Evolutionary conservation across 108 stramenopile species (phyloP), one percentile per base, ranked within the genome.

Genomic region (Pseudonitzschia multiseries): DNA sequence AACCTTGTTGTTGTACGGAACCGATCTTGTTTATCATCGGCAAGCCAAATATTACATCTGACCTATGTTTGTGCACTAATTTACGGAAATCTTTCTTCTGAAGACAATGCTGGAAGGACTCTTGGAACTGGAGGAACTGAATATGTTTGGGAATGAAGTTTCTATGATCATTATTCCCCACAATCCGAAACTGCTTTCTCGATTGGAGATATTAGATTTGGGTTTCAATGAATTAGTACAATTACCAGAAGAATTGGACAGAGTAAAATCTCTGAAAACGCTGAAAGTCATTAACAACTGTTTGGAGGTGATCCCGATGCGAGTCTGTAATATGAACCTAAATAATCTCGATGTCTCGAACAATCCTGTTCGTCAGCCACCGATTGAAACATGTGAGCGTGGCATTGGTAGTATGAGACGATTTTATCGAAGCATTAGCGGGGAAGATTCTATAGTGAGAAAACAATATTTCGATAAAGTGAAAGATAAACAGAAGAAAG

Each of bases 291-390:
- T 82, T 78, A 90, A 88, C 79, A 93, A 93, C 50, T 72, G 82
- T 48, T 61, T 93, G 12, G 81, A 80, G 36, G 86, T 81, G 41
- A 80, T 90, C 41, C 88, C 92, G 9, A 81, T 84, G 80, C 75
- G 80, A 56, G 76, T 93, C 26, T 93, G 92, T 79, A 86, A 93
- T 22, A 93, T 93, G 92, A 89, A 93, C 21, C 57, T 93, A 18
- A 79, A 79, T 32, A 76, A 78, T 0, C 82, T 93, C 27, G 92
- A 93, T 67, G 87, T 88, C 0, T 86, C 86, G 5, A 80, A 79
- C 15, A 93, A 93, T 56, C 92, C 92, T 40, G 77, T 93, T n/a
- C 82, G 86, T 51, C 83, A 86, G 68, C 92, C 92, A 31, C 92
- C 92, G 15, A 73, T 87, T 53, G 92, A 93, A 72, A 90, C 89